Conservation (phyloP, 2,329 filamentous ascomycete species). For the Hypocrella siamensis region DNA sequence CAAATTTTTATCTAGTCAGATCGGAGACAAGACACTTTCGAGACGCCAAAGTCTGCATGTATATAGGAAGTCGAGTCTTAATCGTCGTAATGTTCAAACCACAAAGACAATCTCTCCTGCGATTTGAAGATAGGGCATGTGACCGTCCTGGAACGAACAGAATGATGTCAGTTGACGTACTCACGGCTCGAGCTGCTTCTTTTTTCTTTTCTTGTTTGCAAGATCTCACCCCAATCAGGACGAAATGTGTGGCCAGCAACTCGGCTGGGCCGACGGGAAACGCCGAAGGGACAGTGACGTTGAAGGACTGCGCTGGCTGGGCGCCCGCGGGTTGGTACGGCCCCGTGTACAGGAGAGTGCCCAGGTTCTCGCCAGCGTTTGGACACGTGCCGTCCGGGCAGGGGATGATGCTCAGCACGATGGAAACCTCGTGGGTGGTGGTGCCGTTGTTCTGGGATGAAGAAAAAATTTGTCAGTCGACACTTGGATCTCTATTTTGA, state of each 20-base stretch:
- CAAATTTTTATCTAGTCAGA: too few species aligned
- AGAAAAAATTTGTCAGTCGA: not conserved
- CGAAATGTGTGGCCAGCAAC: conserved; percentile 3
- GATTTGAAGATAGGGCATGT: conserved; percentile 1
- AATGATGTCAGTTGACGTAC: too few species aligned
- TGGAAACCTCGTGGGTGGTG: not conserved
- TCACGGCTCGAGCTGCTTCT: not conserved
- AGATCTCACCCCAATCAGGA: conserved; percentile 2
- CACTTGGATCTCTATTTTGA: not conserved
- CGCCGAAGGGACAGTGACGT: not conserved
- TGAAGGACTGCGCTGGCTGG: not conserved
- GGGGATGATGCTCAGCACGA: conserved; percentile 2
- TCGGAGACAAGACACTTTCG: not conserved
- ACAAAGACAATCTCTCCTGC: not conserved
- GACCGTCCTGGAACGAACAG: not conserved
- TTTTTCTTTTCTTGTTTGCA: not conserved
- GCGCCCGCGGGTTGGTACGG: not conserved
- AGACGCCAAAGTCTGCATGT: not conserved
- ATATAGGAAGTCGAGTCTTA: too few species aligned
- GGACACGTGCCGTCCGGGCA: not conserved
- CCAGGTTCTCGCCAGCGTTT: not conserved
- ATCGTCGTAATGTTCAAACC: not conserved
- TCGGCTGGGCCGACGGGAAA: conserved; percentile 1
- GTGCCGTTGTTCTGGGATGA: conserved; percentile 1
- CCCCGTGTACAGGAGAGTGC: conserved; percentile 1